phyloP scores from a whole-genome alignment of 2,329 filamentous ascomycete species.

The Amphichorda felina region DNA sequence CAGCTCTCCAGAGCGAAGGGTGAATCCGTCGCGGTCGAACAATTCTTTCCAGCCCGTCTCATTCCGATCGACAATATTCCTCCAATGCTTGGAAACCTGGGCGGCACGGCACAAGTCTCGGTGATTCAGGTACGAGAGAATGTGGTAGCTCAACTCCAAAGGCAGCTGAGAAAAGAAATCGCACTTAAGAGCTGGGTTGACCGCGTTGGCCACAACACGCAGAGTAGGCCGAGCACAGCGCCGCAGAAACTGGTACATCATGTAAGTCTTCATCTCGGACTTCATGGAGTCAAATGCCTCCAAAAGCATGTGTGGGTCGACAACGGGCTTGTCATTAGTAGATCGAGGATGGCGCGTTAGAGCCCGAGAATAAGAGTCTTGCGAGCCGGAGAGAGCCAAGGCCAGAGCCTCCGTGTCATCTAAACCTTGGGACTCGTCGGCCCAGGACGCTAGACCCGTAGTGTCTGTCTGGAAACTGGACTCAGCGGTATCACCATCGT shows the following conservation, averaged over 20 bases:
- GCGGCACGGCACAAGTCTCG: constrained; percentile 81
- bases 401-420: constrained; percentile 15
- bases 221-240: constrained; percentile 81
- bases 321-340: constrained; percentile 26
- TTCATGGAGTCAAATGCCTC: constrained; percentile 88
- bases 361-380: constrained; percentile 11
- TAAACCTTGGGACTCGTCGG: constrained; percentile 28
- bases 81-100: constrained; percentile 91
- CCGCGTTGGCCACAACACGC: constrained; percentile 77
- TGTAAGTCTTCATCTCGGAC: constrained; percentile 81
- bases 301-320: constrained; percentile 78
- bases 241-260: constrained; percentile 92
- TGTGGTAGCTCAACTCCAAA: constrained; percentile 74
- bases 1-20: constrained; percentile 68
- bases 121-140: constrained; percentile 76
- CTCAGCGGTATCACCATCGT: constrained; percentile 24
- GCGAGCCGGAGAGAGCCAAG: constrained; percentile 9
- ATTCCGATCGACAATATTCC: constrained; percentile 79
- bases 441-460: constrained; percentile 18
- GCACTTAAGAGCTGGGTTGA: constrained; percentile 89
- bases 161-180: constrained; percentile 83
- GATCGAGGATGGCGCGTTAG: constrained; percentile 14
- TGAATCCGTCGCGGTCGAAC: constrained; percentile 74
- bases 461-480: constrained; percentile 18
- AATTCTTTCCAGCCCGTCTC: constrained; percentile 94